Evolutionary conservation across 225 moss, liverwort and hornwort genomes (phyloP), one percentile per base, ranked within the genome.

Genomic region (Ulota crispa): DNA sequence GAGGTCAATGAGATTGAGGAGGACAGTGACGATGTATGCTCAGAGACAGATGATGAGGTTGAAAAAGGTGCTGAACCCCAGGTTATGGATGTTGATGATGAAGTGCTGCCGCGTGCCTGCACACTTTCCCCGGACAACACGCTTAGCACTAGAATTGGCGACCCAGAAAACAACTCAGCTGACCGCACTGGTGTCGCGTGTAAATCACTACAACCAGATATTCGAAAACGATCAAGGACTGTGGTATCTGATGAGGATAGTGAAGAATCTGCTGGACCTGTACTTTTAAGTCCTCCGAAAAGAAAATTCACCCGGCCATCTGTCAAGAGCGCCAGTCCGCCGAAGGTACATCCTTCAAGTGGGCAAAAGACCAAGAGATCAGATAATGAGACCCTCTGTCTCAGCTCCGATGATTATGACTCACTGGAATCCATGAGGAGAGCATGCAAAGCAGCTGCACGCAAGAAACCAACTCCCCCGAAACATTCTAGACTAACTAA

Each of bases 171-270:
- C 54, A 59, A 14, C 64, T 7, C 61, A 69, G 80, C 65, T 14
- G 72, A 18, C 21, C 63, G 36, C 36, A 26, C 36, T 34, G 73
- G 69, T 75, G 84, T 77, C 61, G 86, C 57, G 52, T 72, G 78
- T 45, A 85, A 64, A 67, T 79, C 87, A 41, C 89, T 77, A 81
- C 68, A 61, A 74, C 28, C 69, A 26, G 79, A 76, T 63, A n/a
- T 61, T 66, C 80, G 82, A 27, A 89, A 88, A 62, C 87, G 84
- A 76, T 78, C 82, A 63, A 86, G 91, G 80, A 45, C 85, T 39
- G 89, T 94, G 27, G 24, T 89, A 63, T 97, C 94, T 82, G 93
- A 97, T 64, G 91, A 92, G 24, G 90, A 85, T 41, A 89, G 84
- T 77, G 87, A 85, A 73, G 86, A 90, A 61, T 80, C 81, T 78